Evolutionary conservation across 129 eudicot genomes (phyloP), one percentile per base, ranked within the genome.

Genomic region (Apium graveolens): DNA sequence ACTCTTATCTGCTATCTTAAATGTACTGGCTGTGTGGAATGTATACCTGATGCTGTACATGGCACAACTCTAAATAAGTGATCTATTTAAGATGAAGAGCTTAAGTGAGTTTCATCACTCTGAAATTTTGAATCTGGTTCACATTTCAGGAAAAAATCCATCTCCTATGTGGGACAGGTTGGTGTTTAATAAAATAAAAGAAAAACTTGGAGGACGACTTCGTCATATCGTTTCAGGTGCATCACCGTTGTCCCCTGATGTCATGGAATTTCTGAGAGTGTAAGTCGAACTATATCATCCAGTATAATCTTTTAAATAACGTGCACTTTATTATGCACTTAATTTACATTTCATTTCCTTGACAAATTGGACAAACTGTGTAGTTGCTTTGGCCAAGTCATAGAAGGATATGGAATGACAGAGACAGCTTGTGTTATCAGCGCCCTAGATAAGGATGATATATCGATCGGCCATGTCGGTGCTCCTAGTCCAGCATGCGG

Each of bases 321-420:
- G 7, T 39, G 5, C 11, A 16, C 32, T 66, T 10, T 74, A 11
- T 66, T 66, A 29, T 65, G 37, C 38, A 65, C 7, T 27, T 14
- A 1, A 31, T 66, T 29, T 31, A 32, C 39, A 5, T 69, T 57
- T 14, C 35, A 5, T 45, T 51, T 75, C 32, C 24, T 49, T 73
- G 41, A 82, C 74, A 48, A 38, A 27, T 65, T n/a, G 82, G 20
- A 31, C 21, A 42, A 32, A 70, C 17, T 69, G 81, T 43, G 70
- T 89, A 92, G 97, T 82, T 92, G 97, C 87, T 92, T 92, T 80
- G 96, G 96, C 84, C 76, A 71, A 27, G 89, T 88, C 48, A 4
- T 85, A 31, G 96, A 92, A 82, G 96, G 96, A 78, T 92, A 92
- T 79, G 97, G 97, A 75, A 92, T 92, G 97, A 92, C 97, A 0